These are phyloP conservation scores for Trypanosomatidae sp. DNA, from an alignment of 208 protist species.

Conservation along the genomic window DNA sequence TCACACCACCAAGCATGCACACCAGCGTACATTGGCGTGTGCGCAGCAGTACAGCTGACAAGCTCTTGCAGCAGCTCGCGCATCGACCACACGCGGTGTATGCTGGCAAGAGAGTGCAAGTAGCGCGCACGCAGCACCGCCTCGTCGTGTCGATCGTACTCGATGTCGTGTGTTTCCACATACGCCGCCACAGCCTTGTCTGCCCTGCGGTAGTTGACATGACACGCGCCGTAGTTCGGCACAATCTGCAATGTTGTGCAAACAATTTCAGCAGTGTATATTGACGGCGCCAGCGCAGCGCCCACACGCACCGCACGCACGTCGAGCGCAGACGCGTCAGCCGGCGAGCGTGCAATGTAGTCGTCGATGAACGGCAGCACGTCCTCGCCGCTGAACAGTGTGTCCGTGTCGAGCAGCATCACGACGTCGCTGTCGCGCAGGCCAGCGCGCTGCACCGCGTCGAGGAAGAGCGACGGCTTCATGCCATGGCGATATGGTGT, in stretches of 20 bases:
- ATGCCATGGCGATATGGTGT: too few relatives aligned
- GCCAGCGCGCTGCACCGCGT: neutral
- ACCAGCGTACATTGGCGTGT: neutral
- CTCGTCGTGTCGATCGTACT: too few relatives aligned
- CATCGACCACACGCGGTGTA: neutral
- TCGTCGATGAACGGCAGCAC: neutral
- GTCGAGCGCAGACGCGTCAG: neutral
- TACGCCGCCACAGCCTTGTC: neutral
- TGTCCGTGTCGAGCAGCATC: neutral
- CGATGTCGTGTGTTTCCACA: too few relatives aligned
- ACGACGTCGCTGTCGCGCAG: neutral
- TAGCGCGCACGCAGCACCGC: too few relatives aligned
- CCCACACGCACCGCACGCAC: neutral
- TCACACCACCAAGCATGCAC: neutral
- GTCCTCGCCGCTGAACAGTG: neutral
- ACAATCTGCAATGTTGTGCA: slow-evolving; percentile 1
- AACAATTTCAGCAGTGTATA: neutral
- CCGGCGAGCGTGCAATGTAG: neutral
- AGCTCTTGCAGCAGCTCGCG: neutral
- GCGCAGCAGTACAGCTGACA: neutral
- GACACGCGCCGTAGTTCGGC: neutral
- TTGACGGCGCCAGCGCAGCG: neutral
- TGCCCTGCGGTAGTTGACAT: neutral
- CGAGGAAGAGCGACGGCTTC: neutral
- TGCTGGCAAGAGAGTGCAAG: too few relatives aligned